Base-by-base conservation (phyloP, 1,284 basidiomycete species). In the Apiotrichum akiyoshidainum region DNA sequence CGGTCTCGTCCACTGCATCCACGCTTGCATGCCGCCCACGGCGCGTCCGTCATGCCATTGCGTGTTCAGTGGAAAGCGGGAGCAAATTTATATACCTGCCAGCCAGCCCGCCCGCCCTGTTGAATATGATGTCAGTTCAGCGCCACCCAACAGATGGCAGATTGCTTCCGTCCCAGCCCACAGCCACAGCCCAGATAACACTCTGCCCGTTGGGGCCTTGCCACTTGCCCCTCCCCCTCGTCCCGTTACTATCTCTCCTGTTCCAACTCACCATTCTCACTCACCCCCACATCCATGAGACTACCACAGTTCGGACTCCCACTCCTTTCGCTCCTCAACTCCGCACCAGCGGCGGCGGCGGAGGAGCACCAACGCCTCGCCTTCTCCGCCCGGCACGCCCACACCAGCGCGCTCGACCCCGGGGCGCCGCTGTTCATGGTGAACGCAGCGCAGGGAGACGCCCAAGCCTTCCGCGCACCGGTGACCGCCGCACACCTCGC, bases 331-430 rank as follows among this genome's bases (percentile, higher is more conserved):
- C 35, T 40, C 35, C 17, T 40, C 19, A 1, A 10, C 35, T 4
- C 19, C 13, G 19, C 17, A 7, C 48, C 48, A 5, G 39, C 54
- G 1, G 12, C 34, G 3, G 2, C 31, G 5, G 21, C 19, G n/a
- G 19, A 31, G 26, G n/a, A n/a, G n/a, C 34, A 6, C 10, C 50
- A 6, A 42, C 42, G 7, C 22, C 16, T 70, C 53, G 64, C 68
- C 12, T 71, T 74, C 46, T 45, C 54, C 19, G 67, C 72, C 11
- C 63, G 69, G 22, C 71, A 72, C 57, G 71, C 72, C 5, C 67
- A 69, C 54, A 55, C 61, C 4, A 70, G 71, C 52, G 52, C 64
- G 16, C 63, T 56, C 46, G 55, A 56, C 13, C 11, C 52, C 26
- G 53, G 41, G 47, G 31, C 61, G 11, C 55, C 48, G 13, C 55